Evolutionary conservation across 2,329 filamentous ascomycete species (phyloP).

Genomic region (Seiridium cupressi): DNA sequence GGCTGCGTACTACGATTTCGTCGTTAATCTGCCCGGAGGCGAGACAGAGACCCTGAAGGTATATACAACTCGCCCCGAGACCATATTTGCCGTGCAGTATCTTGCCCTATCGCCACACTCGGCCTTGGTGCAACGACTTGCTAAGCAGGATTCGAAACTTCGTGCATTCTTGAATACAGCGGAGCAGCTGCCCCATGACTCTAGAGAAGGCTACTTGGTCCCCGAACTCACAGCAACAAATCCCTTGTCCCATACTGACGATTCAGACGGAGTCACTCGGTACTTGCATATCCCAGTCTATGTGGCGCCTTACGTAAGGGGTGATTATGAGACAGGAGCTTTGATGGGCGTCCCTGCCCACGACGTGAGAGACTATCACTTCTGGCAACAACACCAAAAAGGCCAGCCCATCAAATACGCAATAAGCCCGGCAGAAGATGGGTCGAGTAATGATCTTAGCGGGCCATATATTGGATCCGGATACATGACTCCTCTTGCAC

Average conservation of each 20-base stretch:
- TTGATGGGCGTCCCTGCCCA: constrained; percentile 93
- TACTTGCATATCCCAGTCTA: constrained; percentile 64
- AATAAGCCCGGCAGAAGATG: constrained; percentile 50
- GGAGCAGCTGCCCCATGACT: constrained; percentile 50
- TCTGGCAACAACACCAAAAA: constrained; percentile 71
- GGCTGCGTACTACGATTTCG: constrained; percentile 72
- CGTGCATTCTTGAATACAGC: constrained; percentile 67
- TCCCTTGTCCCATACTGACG: constrained; percentile 39
- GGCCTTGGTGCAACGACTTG: constrained; percentile 62
- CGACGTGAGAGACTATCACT: constrained; percentile 73
- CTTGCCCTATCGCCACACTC: constrained; percentile 75
- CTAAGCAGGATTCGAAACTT: constrained; percentile 58
- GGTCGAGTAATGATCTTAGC: constrained; percentile 38
- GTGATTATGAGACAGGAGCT: constrained; percentile 82
- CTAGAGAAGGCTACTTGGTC: constrained; percentile 68
- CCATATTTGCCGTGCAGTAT: constrained; percentile 84
- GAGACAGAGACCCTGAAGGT: constrained; percentile 59
- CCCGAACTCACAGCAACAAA: constrained; percentile 41
- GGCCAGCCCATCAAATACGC: constrained; percentile 63
- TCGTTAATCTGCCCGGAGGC: constrained; percentile 45
- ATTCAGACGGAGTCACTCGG: background rate
- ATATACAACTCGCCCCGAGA: constrained; percentile 84
- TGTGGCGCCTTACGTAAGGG: constrained; percentile 80
- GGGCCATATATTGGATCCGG: constrained; percentile 65
- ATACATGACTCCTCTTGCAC: constrained; percentile 64